Percentiles rank a stretch among this genome's conserved stretches.
Evolutionary conservation across 2,329 filamentous ascomycete genomes (phyloP).

Genomic region (Fusarium heterosporum): DNA sequence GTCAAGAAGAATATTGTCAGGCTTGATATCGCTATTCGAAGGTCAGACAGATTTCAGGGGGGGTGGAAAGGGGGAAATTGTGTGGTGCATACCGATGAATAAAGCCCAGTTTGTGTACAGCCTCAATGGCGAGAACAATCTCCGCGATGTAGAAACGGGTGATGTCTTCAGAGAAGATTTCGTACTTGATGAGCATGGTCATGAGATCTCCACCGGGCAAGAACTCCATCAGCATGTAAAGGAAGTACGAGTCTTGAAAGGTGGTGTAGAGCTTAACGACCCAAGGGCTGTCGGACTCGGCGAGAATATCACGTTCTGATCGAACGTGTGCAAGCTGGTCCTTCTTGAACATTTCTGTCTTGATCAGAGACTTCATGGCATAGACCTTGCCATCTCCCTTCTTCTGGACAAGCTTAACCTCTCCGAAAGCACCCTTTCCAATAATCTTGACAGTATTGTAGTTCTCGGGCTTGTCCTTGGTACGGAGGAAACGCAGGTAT

Average conservation of each 20-base stretch:
- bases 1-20: conserved; percentile 97
- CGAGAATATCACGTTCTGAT: conserved; percentile 95
- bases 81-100: conserved; percentile 85
- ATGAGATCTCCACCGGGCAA: conserved; percentile 97
- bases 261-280: conserved; percentile 98
- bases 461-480: conserved; percentile 92
- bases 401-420: conserved; percentile 97
- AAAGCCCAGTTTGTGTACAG: conserved; percentile 96
- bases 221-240: conserved; percentile 99
- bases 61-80: neutral
- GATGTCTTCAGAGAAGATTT: conserved; percentile 99
- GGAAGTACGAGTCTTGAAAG: conserved; percentile 94
- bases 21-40: conserved; percentile 88
- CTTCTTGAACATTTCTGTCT: conserved; percentile 99
- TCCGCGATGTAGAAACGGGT: conserved; percentile 99
- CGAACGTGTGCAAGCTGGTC: conserved; percentile 98
- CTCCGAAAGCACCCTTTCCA: conserved; percentile 97
- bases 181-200: conserved; percentile 99
- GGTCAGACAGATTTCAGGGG: conserved; percentile 23
- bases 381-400: conserved; percentile 98
- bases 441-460: conserved; percentile 98
- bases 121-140: conserved; percentile 97
- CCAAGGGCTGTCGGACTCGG: conserved; percentile 99
- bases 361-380: conserved; percentile 97
- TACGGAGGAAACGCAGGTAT: conserved; percentile 93